A percentile compares a stretch with the other conserved stretches of the same genome.
phyloP scores from a whole-genome alignment of 306 rosid species.

The barrel medic (Medicago truncatula) region DNA sequence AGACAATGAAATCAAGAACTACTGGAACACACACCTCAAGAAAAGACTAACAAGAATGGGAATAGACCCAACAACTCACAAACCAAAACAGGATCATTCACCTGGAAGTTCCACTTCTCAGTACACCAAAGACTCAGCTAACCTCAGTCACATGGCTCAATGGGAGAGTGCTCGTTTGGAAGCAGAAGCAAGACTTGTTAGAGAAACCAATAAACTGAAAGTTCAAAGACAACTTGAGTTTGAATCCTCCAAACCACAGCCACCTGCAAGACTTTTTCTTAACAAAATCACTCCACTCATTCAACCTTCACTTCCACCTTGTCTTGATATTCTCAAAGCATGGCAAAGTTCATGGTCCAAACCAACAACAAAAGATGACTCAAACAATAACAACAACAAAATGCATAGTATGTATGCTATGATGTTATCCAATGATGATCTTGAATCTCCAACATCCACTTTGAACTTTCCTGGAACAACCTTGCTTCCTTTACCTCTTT shows the following conservation, averaged over 20 bases:
- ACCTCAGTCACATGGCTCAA: slow-evolving; percentile 64
- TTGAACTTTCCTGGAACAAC: slow-evolving; percentile 43
- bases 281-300: slow-evolving; percentile 40
- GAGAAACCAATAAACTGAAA: slow-evolving; percentile 49
- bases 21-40: slow-evolving; percentile 63
- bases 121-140: slow-evolving; percentile 38
- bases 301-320: slow-evolving; percentile 39
- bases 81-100: slow-evolving; percentile 38
- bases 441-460: slow-evolving; percentile 54
- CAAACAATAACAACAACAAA: not conserved
- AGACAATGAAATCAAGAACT: slow-evolving; percentile 60
- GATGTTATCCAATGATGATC: slow-evolving; percentile 48
- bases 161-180: slow-evolving; percentile 62
- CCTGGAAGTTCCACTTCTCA: not conserved
- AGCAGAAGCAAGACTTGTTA: slow-evolving; percentile 53
- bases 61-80: slow-evolving; percentile 57
- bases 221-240: slow-evolving; percentile 19
- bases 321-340: slow-evolving; percentile 62
- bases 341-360: slow-evolving; percentile 62
- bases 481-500: slow-evolving; percentile 10
- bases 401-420: slow-evolving; percentile 51
- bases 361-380: not conserved
- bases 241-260: not conserved
- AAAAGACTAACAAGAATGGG: slow-evolving; percentile 57
- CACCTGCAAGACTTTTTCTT: slow-evolving; percentile 43